phyloP scores from a whole-genome alignment of 345 rosid species.

The Populus alba region DNA sequence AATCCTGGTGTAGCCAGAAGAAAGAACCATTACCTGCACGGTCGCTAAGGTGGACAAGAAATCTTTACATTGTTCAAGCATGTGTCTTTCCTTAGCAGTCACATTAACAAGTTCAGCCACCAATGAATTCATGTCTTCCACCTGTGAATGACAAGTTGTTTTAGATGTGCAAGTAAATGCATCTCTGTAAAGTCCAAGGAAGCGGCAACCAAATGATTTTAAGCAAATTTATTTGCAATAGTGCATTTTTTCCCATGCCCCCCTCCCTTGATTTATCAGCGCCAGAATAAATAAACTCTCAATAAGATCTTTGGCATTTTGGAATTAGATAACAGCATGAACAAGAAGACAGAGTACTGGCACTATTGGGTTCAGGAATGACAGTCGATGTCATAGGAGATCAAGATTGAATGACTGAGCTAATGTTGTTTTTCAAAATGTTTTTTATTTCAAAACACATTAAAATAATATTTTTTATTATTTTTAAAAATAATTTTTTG shows the following conservation, averaged over 20 bases:
- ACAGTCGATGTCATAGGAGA: background rate
- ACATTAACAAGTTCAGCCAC: slow-evolving; percentile 61
- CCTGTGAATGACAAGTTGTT: slow-evolving; percentile 39
- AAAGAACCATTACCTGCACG: slow-evolving; percentile 57
- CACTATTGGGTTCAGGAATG: background rate
- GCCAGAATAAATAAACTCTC: background rate
- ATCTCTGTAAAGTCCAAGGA: background rate
- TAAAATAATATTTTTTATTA: too few species aligned
- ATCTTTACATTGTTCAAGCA: slow-evolving; percentile 65
- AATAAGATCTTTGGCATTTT: background rate
- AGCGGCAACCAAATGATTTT: background rate
- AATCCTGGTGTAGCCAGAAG: background rate
- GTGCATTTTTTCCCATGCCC: background rate
- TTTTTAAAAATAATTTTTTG: too few species aligned
- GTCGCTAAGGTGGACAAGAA: slow-evolving; percentile 65
- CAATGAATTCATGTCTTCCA: slow-evolving; percentile 64
- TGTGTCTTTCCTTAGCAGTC: slow-evolving; percentile 61
- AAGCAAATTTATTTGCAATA: background rate
- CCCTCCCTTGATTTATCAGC: background rate
- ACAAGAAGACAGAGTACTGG: background rate
- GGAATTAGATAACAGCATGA: slow-evolving; percentile 2
- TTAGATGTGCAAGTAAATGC: background rate
- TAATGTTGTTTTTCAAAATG: background rate
- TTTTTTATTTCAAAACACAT: too few species aligned
- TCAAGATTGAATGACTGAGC: background rate